Conservation (phyloP, 768 basidiomycete species). For the Boletus rubescentipes region DNA sequence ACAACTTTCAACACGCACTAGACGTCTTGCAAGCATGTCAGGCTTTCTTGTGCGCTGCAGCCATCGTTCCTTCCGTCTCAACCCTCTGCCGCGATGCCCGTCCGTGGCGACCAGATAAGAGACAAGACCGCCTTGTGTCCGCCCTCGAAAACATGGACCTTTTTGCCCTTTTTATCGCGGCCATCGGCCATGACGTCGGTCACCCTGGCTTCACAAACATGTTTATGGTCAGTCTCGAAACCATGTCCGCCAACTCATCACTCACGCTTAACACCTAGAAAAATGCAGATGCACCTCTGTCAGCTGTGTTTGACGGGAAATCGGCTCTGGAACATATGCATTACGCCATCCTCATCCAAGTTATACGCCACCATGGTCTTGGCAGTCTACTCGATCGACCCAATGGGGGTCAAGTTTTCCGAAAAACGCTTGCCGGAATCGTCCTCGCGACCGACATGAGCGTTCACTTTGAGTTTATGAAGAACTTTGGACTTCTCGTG, state of each 20-base stretch:
- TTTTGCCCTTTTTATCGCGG: conserved; percentile 83
- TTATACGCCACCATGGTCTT: conserved; percentile 80
- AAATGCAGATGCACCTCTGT: conserved; percentile 90
- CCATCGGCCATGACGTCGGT: conserved; percentile 96
- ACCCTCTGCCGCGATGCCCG: conserved; percentile 45
- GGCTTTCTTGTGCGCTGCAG: conserved; percentile 75
- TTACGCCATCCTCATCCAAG: conserved; percentile 72
- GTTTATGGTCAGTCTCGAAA: conserved; percentile 73
- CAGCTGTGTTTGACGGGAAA: conserved; percentile 83
- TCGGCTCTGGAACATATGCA: conserved; percentile 94
- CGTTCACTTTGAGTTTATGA: conserved; percentile 84
- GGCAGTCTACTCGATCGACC: conserved; percentile 64
- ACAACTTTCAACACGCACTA: conserved; percentile 96
- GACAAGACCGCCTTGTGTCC: conserved; percentile 36
- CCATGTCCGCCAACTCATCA: not conserved
- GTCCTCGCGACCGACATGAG: conserved; percentile 96
- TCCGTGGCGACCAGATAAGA: conserved; percentile 40
- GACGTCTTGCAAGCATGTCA: conserved; percentile 95
- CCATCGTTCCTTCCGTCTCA: conserved; percentile 75
- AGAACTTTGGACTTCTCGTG: conserved; percentile 53
- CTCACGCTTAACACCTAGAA: conserved; percentile 50
- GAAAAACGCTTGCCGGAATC: conserved; percentile 74
- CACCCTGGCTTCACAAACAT: conserved; percentile 94
- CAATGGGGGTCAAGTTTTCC: conserved; percentile 45
- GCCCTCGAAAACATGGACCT: conserved; percentile 66